Evolutionary conservation across 1,284 basidiomycete species (phyloP).

Genomic region (Ceratobasidium theobromae): DNA sequence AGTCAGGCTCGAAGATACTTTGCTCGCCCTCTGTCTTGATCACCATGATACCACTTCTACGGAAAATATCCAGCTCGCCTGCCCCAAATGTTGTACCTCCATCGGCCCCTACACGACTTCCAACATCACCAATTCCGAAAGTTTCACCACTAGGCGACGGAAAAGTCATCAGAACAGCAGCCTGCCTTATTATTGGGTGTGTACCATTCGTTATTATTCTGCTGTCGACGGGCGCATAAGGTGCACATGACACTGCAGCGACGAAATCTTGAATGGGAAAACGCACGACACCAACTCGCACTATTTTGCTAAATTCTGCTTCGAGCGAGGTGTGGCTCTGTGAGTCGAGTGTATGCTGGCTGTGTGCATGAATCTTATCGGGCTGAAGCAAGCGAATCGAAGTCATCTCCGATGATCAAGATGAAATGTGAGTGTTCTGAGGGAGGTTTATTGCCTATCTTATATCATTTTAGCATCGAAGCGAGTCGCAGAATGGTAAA

Average conservation of each 20-base stretch:
- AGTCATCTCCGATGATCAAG: conserved; percentile 88
- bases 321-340: conserved; percentile 84
- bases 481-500: conserved; percentile 80
- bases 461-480: conserved; percentile 59
- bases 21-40: not conserved
- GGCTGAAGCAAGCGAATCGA: conserved; percentile 75
- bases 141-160: conserved; percentile 60
- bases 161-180: conserved; percentile 68
- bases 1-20: not conserved
- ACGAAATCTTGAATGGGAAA: conserved; percentile 85
- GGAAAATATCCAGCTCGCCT: conserved; percentile 7
- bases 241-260: conserved; percentile 49
- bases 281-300: conserved; percentile 82
- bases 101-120: not conserved
- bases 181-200: conserved; percentile 73
- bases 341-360: conserved; percentile 47
- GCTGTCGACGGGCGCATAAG: not conserved
- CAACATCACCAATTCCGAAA: conserved; percentile 7
- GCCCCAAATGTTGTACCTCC: conserved; percentile 10
- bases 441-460: conserved; percentile 2
- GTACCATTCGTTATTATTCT: conserved; percentile 37
- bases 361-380: not conserved
- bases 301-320: conserved; percentile 64
- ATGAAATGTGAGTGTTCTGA: conserved; percentile 68
- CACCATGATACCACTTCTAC: conserved; percentile 1